Evolutionary conservation across 345 rosid genomes (phyloP).

Genomic region (Physaria fendleri): DNA sequence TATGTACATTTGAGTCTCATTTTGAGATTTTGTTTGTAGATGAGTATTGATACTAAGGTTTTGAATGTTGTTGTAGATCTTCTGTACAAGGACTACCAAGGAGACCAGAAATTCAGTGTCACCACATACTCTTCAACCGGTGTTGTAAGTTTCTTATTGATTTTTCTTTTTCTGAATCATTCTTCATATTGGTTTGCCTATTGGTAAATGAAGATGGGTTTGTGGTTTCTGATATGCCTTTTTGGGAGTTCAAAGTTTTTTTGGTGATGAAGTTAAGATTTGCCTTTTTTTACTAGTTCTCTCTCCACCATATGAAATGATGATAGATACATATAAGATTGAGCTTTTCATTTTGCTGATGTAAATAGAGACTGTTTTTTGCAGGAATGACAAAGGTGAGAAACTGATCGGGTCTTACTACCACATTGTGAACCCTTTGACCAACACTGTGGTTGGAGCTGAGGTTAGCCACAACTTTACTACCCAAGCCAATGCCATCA

Average conservation of each 20-base stretch:
- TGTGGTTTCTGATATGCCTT: neutral
- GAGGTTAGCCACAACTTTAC: constrained; percentile 86
- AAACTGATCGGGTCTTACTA: constrained; percentile 74
- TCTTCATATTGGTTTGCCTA: neutral
- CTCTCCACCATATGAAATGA: neutral
- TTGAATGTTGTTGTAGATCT: constrained; percentile 46
- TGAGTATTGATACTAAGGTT: neutral
- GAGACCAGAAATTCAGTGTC: constrained; percentile 81
- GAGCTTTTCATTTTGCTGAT: neutral
- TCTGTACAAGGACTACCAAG: constrained; percentile 86
- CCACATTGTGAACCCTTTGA: constrained; percentile 75
- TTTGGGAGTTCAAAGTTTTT: neutral
- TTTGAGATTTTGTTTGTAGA: neutral
- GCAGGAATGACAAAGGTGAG: constrained; percentile 86
- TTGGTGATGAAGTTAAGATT: neutral
- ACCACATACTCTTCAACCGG: constrained; percentile 79
- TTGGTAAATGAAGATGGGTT: neutral
- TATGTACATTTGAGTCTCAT: too few species aligned
- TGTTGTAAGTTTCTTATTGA: constrained; percentile 47
- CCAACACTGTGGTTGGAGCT: constrained; percentile 86
- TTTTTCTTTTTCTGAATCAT: too few species aligned
- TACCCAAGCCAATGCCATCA: constrained; percentile 69
- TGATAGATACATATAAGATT: neutral
- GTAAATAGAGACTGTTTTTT: neutral
- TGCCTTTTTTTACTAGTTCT: neutral